Evolutionary conservation across 805 yeast genomes (phyloP), one percentile per base, ranked within the genome.

Genomic region (Starmerella khaoyaiensis): DNA sequence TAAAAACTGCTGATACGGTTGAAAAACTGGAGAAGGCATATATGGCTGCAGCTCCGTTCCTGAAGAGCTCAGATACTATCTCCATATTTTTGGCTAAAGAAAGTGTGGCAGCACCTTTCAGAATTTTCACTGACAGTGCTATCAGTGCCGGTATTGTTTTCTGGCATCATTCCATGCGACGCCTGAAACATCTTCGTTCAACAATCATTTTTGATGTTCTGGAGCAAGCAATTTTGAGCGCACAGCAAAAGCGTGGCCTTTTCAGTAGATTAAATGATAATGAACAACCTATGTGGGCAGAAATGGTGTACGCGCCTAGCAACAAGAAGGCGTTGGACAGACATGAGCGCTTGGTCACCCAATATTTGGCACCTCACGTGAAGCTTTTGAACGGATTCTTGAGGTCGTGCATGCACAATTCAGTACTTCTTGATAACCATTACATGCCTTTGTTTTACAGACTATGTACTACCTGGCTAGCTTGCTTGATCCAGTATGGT

Each of bases 241-340:
- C 83, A 30, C 65, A 69, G 24, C 59, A 65, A 21, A 60, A 61
- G 20, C 61, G 61, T 28, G 96, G 97, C 3, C 55, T 87, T 9
- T 86, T 71, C 55, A 69, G 76, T 5, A 64, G 61, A 4, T 49
- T 58, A 5, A 59, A 60, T 45, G 93, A 84, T 54, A 54, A 72
- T 5, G 51, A 49, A 1, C 61, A 66, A 38, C 76, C 87, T 18
- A 80, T 76, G 38, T 76, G 65, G 55, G 60, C 71, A 45, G 67
- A 65, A 35, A 90, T 90, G 98, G 90, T 81, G 45, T 90, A 90
- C 50, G 62, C 84, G 1, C 96, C 98, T 9, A 75, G 93, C 31
- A 76, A 79, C 58, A 76, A 73, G 47, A 63, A 64, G 31, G 65
- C 63, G 5, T 66, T 76, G 6, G 69, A 70, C 37, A 71, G 68